Evolutionary conservation across 371 early-diverging fungal species (phyloP), one percentile per base, ranked within the genome.

Genomic region (Mycotypha africana): DNA sequence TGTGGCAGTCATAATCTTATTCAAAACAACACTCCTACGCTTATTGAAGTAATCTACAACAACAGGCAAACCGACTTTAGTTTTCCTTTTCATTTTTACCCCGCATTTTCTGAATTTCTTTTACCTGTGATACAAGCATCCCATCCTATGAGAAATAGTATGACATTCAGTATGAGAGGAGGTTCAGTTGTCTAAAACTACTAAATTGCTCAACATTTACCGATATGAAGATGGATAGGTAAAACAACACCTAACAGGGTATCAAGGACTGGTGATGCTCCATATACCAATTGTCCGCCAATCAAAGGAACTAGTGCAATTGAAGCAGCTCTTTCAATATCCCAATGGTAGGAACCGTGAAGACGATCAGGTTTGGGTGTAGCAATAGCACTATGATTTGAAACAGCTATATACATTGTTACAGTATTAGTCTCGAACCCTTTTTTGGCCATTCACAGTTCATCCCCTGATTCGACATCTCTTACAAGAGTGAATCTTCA

Each of bases 161-260:
- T 8, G n/a, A n/a, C n/a, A n/a, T n/a, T n/a, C n/a, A n/a, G n/a
- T n/a, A n/a, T n/a, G n/a, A n/a, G n/a, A n/a, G n/a, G n/a, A n/a
- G n/a, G n/a, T n/a, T n/a, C n/a, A n/a, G n/a, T n/a, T n/a, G n/a
- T n/a, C n/a, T n/a, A n/a, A n/a, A n/a, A n/a, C n/a, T n/a, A n/a
- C n/a, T n/a, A n/a, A n/a, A n/a, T n/a, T n/a, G n/a, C n/a, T n/a
- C n/a, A 28, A 34, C 42, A 43, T 36, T 53, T 63, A 72, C 95
- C 95, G 45, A 94, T 79, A 73, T 96, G 91, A 44, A 79, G 62
- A 75, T 97, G 97, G 39, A 94, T 49, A 37, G 95, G 96, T 47
- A 96, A 60, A 51, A 92, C 85, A 38, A 93, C 80, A 41, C 93
- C 95, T 51, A 97, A 68, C 24, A 81, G 76, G 60, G 92, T 79